Evolutionary conservation across 2,329 filamentous ascomycete genomes (phyloP).

Genomic region (Sphaerulina populicola): DNA sequence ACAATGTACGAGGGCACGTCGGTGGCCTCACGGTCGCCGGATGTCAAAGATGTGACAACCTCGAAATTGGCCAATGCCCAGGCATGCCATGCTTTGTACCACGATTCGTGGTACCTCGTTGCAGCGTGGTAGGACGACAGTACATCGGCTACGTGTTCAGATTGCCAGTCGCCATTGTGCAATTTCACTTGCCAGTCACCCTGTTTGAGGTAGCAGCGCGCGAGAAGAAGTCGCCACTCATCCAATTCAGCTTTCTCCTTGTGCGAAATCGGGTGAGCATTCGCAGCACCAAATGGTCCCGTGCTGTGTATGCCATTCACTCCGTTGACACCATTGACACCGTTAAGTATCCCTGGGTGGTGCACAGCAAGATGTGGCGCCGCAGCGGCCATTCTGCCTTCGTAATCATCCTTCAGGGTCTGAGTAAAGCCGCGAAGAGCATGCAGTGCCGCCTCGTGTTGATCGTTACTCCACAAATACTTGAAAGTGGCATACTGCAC

Average conservation of each 20-base stretch:
- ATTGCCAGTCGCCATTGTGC: slow-evolving; percentile 81
- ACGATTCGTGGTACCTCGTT: slow-evolving; percentile 85
- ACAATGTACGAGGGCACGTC: slow-evolving; percentile 59
- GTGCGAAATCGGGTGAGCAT: slow-evolving; percentile 30
- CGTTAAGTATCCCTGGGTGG: slow-evolving; percentile 28
- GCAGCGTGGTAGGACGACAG: slow-evolving; percentile 84
- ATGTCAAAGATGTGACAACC: slow-evolving; percentile 75
- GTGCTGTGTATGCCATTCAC: slow-evolving; percentile 37
- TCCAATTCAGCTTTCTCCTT: slow-evolving; percentile 40
- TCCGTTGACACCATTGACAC: slow-evolving; percentile 33
- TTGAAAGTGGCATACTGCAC: slow-evolving; percentile 96
- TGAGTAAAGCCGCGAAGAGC: slow-evolving; percentile 56
- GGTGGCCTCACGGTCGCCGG: slow-evolving; percentile 53
- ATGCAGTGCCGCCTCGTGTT: slow-evolving; percentile 54
- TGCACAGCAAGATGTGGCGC: slow-evolving; percentile 12
- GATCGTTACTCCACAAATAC: slow-evolving; percentile 83
- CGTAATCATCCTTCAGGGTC: slow-evolving; percentile 52
- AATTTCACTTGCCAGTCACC: slow-evolving; percentile 90
- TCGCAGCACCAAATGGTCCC: slow-evolving; percentile 27
- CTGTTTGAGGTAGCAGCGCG: slow-evolving; percentile 91
- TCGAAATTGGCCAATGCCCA: slow-evolving; percentile 99
- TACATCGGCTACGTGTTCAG: slow-evolving; percentile 78
- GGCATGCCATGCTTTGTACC: slow-evolving; percentile 99
- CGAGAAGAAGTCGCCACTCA: slow-evolving; percentile 62
- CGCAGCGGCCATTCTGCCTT: slow-evolving; percentile 33